Evolutionary conservation across 768 basidiomycete species (phyloP), one percentile per base, ranked within the genome.

Genomic region (Clitopilus passeckerianus): DNA sequence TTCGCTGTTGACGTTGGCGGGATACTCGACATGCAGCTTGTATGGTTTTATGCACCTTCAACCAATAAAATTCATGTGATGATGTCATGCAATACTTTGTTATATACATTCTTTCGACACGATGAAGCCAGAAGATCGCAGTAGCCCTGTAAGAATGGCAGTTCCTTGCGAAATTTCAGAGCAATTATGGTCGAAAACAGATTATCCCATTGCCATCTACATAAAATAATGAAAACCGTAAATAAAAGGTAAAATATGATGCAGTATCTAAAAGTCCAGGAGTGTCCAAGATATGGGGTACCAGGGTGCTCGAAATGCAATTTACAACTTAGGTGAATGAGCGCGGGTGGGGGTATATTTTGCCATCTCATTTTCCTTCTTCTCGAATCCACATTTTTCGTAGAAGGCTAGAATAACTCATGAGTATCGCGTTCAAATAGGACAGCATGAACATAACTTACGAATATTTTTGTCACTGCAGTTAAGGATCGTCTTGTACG

Each of bases 401-500:
- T 99, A 99, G 77, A 99, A 99, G 8, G 91, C 95, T 97, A 55
- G 34, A 33, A 15, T 23, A 43, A 41, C 54, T 50, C 46, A 53
- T 58, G 58, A 63, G 16, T 18, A 50, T 50, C 33, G 33, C 18
- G 16, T 34, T 22, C n/a, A 58, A 60, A 54, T 24, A 53, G 3
- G 53, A 33, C 34, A 34, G 34, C n/a, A 43, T 61, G 53, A 56
- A 55, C 24, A 53, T 55, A 34, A 86, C 95, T 73, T 70, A 98
- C 96, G 91, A 62, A 95, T 89, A 66, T 99, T 99, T 57, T 80
- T 79, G 61, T 93, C 86, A 69, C 82, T 92, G 71, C 97, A 99
- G 71, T 99, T 96, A 69, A 99, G 75, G 66, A 99, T 98, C 15
- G 95, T 95, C 87, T 99, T 99, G 77, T 98, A 99, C 73, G 90